Conservation (phyloP, 2,329 filamentous ascomycete species). For the Ascochyta lentis region DNA sequence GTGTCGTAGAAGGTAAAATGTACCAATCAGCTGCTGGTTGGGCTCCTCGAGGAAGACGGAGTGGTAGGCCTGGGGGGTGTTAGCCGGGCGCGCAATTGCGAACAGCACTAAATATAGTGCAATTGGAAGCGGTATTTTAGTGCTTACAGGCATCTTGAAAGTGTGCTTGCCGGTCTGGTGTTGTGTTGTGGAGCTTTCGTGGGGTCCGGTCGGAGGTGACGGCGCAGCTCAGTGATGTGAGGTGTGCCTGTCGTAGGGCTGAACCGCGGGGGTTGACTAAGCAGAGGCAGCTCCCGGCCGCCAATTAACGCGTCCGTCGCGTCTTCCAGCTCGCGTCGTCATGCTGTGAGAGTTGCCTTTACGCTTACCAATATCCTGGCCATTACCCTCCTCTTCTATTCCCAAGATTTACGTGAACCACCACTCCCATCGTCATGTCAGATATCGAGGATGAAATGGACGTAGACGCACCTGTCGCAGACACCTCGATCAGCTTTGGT, state of each 20-base stretch:
- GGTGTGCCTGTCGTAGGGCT: constrained; percentile 43
- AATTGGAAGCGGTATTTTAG: neutral
- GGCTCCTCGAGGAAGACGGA: constrained; percentile 90
- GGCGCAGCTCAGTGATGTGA: constrained; percentile 35
- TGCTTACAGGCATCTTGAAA: constrained; percentile 57
- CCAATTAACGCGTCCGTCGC: constrained; percentile 47
- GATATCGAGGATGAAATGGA: constrained; percentile 72
- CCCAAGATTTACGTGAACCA: too few species aligned
- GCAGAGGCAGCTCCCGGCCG: constrained; percentile 18
- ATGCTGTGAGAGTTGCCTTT: neutral
- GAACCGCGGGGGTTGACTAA: constrained; percentile 42
- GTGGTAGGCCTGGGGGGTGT: constrained; percentile 82
- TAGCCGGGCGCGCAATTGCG: constrained; percentile 15
- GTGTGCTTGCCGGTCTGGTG: constrained; percentile 24
- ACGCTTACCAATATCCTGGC: neutral
- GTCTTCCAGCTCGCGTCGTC: constrained; percentile 17
- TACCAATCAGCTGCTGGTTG: constrained; percentile 70
- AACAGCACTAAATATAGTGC: neutral
- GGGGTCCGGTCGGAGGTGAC: constrained; percentile 37
- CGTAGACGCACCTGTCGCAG: constrained; percentile 63
- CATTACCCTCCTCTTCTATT: neutral
- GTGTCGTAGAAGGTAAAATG: neutral
- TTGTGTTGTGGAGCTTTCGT: constrained; percentile 24
- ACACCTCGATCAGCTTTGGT: constrained; percentile 69
- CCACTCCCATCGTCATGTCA: constrained; percentile 52